A percentile compares a stretch with the other conserved stretches of the same genome.
Conservation (phyloP, 176 grass and related monocot genomes). For the Echinochloa phyllopogon region DNA sequence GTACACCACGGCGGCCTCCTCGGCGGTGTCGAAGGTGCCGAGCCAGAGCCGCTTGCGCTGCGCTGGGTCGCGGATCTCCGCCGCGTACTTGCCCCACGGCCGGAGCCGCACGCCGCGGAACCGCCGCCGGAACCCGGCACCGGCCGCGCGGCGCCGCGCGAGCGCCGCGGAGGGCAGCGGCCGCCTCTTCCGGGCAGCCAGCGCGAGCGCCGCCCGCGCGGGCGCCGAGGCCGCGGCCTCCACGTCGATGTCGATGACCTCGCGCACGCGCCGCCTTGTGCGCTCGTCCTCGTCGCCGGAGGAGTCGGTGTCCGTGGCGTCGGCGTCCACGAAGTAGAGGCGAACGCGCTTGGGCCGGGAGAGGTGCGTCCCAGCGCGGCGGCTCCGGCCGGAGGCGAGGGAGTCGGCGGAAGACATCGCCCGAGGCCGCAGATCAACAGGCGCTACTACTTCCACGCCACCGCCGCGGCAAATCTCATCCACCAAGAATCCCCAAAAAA, state of each 20-base stretch:
- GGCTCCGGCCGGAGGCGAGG: conserved; percentile 34
- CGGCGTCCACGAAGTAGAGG: conserved; percentile 61
- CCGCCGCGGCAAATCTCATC: conserved; percentile 27
- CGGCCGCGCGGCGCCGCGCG: not conserved
- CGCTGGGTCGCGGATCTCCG: conserved; percentile 69
- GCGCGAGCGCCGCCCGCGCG: not conserved
- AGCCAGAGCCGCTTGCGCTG: conserved; percentile 83
- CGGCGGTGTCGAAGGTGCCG: conserved; percentile 82
- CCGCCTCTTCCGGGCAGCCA: not conserved
- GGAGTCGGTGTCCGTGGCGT: conserved; percentile 72
- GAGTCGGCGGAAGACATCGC: conserved; percentile 15
- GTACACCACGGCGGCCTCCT: conserved; percentile 78
- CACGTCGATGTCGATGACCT: conserved; percentile 58
- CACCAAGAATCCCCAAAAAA: not conserved
- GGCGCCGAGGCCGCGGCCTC: not conserved
- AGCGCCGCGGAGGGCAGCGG: not conserved
- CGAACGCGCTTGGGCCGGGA: conserved; percentile 48
- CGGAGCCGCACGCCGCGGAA: conserved; percentile 64
- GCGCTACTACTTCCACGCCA: not conserved
- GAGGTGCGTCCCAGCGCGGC: not conserved
- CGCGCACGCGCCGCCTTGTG: conserved; percentile 33
- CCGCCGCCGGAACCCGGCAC: not conserved
- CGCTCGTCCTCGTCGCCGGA: conserved; percentile 35
- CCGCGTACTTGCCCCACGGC: too few species aligned
- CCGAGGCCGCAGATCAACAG: conserved; percentile 17